phyloP scores from a whole-genome alignment of 1,284 basidiomycete genomes.

The Apiotrichum veenhuisii region DNA sequence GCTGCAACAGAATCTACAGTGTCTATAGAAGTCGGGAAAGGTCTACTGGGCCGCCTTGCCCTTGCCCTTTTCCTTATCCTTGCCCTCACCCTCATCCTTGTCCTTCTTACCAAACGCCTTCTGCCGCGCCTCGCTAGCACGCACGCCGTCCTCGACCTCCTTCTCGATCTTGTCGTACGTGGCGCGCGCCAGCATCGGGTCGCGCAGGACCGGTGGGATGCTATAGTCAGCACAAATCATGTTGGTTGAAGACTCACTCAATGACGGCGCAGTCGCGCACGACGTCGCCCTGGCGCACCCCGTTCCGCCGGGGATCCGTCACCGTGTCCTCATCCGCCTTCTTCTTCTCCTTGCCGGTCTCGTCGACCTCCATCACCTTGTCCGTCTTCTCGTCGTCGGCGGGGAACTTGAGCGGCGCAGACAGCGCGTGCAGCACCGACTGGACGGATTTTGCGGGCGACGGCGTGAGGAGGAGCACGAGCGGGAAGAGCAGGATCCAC shows the following conservation, averaged over 20 bases:
- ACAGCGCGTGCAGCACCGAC: conserved; percentile 42
- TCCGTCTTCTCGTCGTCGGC: conserved; percentile 6
- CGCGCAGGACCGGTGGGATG: conserved; percentile 33
- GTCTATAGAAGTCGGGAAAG: not conserved
- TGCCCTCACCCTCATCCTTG: not conserved
- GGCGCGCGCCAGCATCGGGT: conserved; percentile 31
- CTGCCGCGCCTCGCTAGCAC: conserved; percentile 15
- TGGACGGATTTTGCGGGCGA: conserved; percentile 37
- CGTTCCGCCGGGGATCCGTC: conserved; percentile 24
- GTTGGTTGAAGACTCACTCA: conserved; percentile 30
- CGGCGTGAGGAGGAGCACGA: conserved; percentile 43
- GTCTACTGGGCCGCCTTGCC: not conserved
- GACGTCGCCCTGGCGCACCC: conserved; percentile 41
- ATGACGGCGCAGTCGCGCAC: conserved; percentile 44
- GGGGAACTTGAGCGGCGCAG: conserved; percentile 39
- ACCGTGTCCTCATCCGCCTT: conserved; percentile 7
- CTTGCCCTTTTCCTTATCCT: not conserved
- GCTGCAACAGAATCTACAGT: not conserved
- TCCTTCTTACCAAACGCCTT: conserved; percentile 6
- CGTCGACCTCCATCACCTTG: conserved; percentile 3
- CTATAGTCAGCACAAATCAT: conserved; percentile 18
- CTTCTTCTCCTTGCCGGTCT: conserved; percentile 13
- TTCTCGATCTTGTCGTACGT: conserved; percentile 40
- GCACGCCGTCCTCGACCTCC: conserved; percentile 39
- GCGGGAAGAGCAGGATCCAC: conserved; percentile 39